Evolutionary conservation across 768 basidiomycete species (phyloP).

Genomic region (Hypholoma fasciculare): DNA sequence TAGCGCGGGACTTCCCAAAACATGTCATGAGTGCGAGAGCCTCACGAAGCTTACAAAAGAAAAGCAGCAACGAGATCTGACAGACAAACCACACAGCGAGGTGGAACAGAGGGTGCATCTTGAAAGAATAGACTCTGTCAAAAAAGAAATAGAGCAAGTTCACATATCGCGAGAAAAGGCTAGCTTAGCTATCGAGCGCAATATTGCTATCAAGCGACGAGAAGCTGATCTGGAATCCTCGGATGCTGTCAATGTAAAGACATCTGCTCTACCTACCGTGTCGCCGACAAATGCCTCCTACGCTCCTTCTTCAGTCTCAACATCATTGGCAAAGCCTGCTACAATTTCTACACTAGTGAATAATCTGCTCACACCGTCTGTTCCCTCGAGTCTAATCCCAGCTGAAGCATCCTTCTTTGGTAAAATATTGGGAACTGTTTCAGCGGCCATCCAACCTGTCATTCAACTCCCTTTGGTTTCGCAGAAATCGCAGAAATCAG

Average conservation of each 20-base stretch:
- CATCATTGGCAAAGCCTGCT: background rate
- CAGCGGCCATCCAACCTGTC: background rate
- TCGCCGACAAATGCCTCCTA: background rate
- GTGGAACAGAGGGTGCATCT: conserved; percentile 33
- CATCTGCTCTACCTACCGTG: background rate
- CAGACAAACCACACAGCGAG: background rate
- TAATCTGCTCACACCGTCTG: background rate
- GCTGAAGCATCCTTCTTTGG: background rate
- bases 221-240: conserved; percentile 36
- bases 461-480: background rate
- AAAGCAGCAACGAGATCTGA: background rate
- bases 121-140: conserved; percentile 38
- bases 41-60: background rate
- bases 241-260: background rate
- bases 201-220: conserved; percentile 40
- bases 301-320: background rate
- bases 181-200: conserved; percentile 35
- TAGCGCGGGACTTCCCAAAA: conserved; percentile 28
- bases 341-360: background rate
- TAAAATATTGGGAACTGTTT: background rate
- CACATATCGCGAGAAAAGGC: conserved; percentile 30
- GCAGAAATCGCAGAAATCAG: background rate
- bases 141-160: conserved; percentile 38
- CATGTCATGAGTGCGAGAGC: conserved; percentile 47
- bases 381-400: background rate